Evolutionary conservation across 2,329 filamentous ascomycete genomes (phyloP), one percentile per base, ranked within the genome.

Genomic region (Fusarium keratoplasticum): DNA sequence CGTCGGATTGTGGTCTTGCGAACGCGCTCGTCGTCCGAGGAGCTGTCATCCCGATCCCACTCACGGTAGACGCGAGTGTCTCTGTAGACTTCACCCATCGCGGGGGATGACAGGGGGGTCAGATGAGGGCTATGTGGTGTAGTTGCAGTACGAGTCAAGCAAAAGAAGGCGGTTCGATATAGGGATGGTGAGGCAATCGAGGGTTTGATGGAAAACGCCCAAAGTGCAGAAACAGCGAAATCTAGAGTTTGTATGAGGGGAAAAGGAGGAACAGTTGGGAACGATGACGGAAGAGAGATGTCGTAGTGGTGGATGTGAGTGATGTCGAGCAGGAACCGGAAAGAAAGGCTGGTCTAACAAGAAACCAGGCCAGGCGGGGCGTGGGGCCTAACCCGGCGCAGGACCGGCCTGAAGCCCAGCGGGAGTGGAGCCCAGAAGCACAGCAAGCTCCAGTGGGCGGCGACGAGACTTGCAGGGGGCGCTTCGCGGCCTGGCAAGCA

Each of bases 1-100:
- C 87, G 85, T 70, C 85, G 86, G 63, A 89, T 83, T n/a, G 86
- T 88, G 6, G 86, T 85, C 68, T 81, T 83, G 76, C 82, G 83
- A 80, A 85, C 85, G 47, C 81, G 80, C 59, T 88, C 86, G 64
- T 88, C 87, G 70, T 86, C 85, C 16, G 81, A 84, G 55, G 79
- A 80, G 69, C 72, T 77, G 60, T 82, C 81, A 47, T 80, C 80
- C 62, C 78, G 74, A 66, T 77, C 76, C 57, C 76, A 75, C 60
- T 81, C 80, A 40, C 82, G 81, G 72, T 82, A 83, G 69, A 78
- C 77, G 70, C 81, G 80, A 70, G 81, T 75, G 66, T 81, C 78
- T 72, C 72, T 74, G 63, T 80, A 78, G 68, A 74, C 68, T 78
- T 83, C 81, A 77, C 80, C 80, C 81, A 83, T 83, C 73, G 74